Evolutionary conservation across 2,329 filamentous ascomycete genomes (phyloP), one percentile per base, ranked within the genome.

Genomic region (Pseudocercospora vitis): DNA sequence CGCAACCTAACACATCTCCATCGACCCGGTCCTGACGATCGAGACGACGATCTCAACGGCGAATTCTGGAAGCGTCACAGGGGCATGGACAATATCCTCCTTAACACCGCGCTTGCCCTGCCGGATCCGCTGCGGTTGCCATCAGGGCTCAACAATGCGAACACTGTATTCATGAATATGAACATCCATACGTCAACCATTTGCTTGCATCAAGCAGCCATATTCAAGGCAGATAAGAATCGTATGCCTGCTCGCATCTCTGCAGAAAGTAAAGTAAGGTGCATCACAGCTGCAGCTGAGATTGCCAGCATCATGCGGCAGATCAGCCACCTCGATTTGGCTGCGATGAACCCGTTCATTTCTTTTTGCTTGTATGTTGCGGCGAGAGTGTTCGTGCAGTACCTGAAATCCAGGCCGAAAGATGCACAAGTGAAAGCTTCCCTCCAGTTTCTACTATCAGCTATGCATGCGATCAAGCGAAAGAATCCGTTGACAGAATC

Each of bases 281-380:
- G 94, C 65, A 90, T 97, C 55, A 91, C 91, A 18, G 91, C 92
- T 9, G 94, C 94, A 23, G 91, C 91, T 53, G 91, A 96, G 68
- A 95, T 96, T 67, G 88, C 91, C 7, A 91, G 85, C 62, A 92
- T 96, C 60, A 97, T 97, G 94, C 86, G 89, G 55, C 91, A 92
- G 81, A 87, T 96, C 53, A 92, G 90, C 48, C 91, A 96, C 69
- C 79, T 92, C 69, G 94, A 99, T 68, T 77, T 96, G 48, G 84
- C 88, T 42, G 75, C 81, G 55, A 89, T 96, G 83, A 96, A 96
- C 62, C 90, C 92, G 0, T 97, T 96, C 69, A 87, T 95, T 64
- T 91, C 90, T 0, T 97, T 97, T 72, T 96, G 91, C 67, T 81
- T 99, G 37, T 97, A 96, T 65, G 91, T 97, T n/a, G 88, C 92